Evolutionary conservation across 768 basidiomycete genomes (phyloP), one percentile per base, ranked within the genome.

Genomic region (Mycena amicta): DNA sequence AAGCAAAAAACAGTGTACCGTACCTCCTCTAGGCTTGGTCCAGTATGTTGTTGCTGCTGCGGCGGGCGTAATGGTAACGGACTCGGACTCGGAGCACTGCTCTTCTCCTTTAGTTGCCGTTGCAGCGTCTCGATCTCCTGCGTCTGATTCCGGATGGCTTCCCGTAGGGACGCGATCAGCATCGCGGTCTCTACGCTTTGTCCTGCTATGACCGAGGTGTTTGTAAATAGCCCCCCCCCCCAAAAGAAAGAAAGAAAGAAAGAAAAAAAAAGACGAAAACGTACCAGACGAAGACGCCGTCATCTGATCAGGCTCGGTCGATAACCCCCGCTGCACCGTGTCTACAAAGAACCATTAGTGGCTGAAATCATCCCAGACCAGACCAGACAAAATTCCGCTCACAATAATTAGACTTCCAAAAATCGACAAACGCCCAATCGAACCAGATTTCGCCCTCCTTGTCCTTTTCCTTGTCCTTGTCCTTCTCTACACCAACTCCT

Each of bases 381-480:
- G 52, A 25, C 72, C 6, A n/a, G 43, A 8, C 5, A 45, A n/a
- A n/a, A n/a, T n/a, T n/a, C n/a, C n/a, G n/a, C 91, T 70, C 66
- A 96, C 96, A 93, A 68, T 95, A 97, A 68, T 96, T 95, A 46
- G 93, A 95, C 76, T 98, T 98, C 90, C 93, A 95, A 72, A 98
- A 99, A 72, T 99, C 97, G 5, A 97, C 86, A 73, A 98, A 98
- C 0, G 89, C 84, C 93, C 95, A 98, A 71, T 98, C 95, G 68
- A 98, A 92, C 97, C 97, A 98, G 37, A 97, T 81, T 73, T 95
- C 93, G 26, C 86, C 91, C 67, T 92, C 89, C 60, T 85, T 85
- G 52, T 77, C 75, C 31, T 65, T 66, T 50, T 77, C 75, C 11
- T 70, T 63, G 40, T 43, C 49, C 18, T 23, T 26, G 20, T 25